Evolutionary conservation across 805 yeast species (phyloP), one percentile per base, ranked within the genome.

Genomic region (Kazachstania kunashirensis): DNA sequence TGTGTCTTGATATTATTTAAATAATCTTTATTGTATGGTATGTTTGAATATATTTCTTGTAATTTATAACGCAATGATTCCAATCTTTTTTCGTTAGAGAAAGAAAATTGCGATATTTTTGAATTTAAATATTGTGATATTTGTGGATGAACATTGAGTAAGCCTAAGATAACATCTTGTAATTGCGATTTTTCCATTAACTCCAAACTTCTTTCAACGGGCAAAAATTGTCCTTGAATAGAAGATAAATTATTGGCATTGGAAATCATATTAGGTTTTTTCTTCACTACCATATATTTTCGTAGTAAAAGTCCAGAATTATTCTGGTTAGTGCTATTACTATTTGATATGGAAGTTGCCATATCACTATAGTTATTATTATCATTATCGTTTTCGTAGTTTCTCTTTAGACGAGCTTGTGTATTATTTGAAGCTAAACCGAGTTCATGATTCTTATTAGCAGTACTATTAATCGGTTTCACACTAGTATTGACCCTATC

Each of bases 151-250:
- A 37, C 34, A 11, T 37, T 29, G 7, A 38, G 10, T 12, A 43
- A 26, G 16, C 36, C 38, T 32, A 35, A 26, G 8, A 43, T 44
- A 14, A 58, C 37, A 27, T 48, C 46, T 15, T 45, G 50, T 32
- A 59, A 26, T 37, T 52, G 55, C 12, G 50, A 50, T 29, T 55
- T 53, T 29, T 44, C 50, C 57, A 59, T 45, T 25, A 59, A 38
- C 35, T 59, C 62, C 13, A 59, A 29, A n/a, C 58, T 52, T 32
- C 64, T 44, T 13, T 49, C 42, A 5, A 59, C 37, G 6, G 62
- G 62, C 28, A 59, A 37, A 1, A 54, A 44, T 36, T 53, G 61
- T 3, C 61, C 56, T 36, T 47, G 50, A 3, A 24, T 24, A 12
- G 29, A 11, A 26, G 16, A 14, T 14, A 18, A 13, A 6, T 16